A percentile compares a stretch with the other conserved stretches of the same genome.
Evolutionary conservation across 2,329 filamentous ascomycete species (phyloP).

Genomic region (Venturia effusa): DNA sequence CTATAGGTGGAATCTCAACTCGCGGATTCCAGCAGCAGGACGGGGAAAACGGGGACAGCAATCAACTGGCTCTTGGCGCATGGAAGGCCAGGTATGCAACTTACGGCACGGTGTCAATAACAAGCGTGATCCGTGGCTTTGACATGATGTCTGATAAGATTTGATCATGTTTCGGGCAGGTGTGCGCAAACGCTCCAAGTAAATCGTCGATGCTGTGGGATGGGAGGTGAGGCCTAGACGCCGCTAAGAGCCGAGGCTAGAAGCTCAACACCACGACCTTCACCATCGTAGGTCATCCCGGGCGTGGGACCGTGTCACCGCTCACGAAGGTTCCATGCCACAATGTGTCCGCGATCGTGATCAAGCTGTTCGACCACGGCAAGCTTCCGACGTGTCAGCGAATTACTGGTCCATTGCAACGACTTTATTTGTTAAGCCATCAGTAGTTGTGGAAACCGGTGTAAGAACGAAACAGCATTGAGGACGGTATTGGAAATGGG

Average conservation of each 20-base stretch:
- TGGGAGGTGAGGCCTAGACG: background rate
- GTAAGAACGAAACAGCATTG: background rate
- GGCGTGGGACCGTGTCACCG: background rate
- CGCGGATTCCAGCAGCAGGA: background rate
- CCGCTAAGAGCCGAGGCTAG: background rate
- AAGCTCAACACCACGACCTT: background rate
- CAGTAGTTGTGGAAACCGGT: background rate
- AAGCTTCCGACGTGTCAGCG: background rate
- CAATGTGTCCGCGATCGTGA: background rate
- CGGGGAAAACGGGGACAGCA: background rate
- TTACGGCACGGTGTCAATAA: conserved; percentile 48
- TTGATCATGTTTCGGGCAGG: background rate
- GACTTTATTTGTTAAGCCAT: background rate
- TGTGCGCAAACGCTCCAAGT: background rate
- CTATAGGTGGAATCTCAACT: background rate
- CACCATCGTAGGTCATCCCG: background rate
- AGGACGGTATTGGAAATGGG: background rate
- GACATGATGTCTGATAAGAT: conserved; percentile 26
- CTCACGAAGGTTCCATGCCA: background rate
- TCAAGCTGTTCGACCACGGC: background rate
- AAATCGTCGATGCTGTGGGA: background rate
- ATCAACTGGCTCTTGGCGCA: conserved; percentile 37
- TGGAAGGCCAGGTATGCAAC: conserved; percentile 52
- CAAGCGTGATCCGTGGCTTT: conserved; percentile 43
- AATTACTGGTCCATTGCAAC: background rate